Evolutionary conservation across 2,329 filamentous ascomycete genomes (phyloP), one percentile per base, ranked within the genome.

Genomic region (Aspergillus quadrilineatus): DNA sequence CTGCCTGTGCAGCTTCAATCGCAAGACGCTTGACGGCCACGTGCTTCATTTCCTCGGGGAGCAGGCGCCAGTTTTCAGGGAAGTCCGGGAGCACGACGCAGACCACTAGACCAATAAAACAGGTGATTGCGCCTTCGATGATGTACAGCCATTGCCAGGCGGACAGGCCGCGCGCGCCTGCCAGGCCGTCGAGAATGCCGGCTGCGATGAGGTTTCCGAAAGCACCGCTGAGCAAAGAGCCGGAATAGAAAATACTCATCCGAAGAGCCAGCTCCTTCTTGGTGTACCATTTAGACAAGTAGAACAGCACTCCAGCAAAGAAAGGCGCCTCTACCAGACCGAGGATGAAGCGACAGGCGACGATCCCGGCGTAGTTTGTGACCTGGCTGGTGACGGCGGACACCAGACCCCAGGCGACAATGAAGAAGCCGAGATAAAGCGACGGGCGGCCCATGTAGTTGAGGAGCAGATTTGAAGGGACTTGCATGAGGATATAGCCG

Each of bases 131-230:
- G 2, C 73, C 74, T 54, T 76, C 73, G 26, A 75, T 75, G 56
- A 74, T 73, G 55, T 73, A 75, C 28, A 75, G 61, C 71, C 72
- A 75, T 55, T 73, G 66, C 75, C 75, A 77, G 14, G 74, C 67
- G 6, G 69, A 63, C 14, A 76, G 59, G 14, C 74, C 74, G 4
- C 65, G 66, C 7, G 62, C 57, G 4, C 72, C 70, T 2, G 64
- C 65, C 30, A 77, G 67, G 4, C 77, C 77, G 22, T 69, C 63
- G 5, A 79, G 69, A 30, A 82, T 81, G 3, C 79, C 80, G 3
- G 81, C 81, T 6, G 79, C 80, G 50, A 84, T 80, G 28, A 83
- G 71, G 17, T 78, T 80, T n/a, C 79, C 79, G 61, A 83, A 83
- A 1, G 80, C 80, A 45, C 70, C 78, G 50, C 75, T 76, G 30